A percentile compares a stretch with the other conserved stretches of the same genome.
Conservation (phyloP, 140 eudicot species). For the Oenanthe javanica region DNA sequence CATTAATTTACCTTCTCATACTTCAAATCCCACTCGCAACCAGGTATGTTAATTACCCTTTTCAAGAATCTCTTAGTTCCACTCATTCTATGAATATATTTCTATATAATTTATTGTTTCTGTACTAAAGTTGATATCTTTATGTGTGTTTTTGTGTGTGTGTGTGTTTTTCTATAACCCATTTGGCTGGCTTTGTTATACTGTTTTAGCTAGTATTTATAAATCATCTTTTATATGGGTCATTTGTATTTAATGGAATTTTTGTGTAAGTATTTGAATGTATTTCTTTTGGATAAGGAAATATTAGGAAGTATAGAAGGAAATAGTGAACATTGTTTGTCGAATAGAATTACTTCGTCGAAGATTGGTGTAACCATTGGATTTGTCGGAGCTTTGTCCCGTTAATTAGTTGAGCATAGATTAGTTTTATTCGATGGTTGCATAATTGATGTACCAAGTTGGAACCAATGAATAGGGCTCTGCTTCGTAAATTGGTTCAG, state of each 20-base stretch:
- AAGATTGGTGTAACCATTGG: background rate
- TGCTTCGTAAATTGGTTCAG: background rate
- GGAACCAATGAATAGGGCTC: background rate
- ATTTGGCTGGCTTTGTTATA: background rate
- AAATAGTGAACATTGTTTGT: background rate
- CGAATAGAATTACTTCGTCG: background rate
- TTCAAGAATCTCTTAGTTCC: background rate
- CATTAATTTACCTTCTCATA: conserved; percentile 16
- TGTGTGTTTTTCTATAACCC: background rate
- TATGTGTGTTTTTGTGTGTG: background rate
- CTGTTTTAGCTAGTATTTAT: background rate
- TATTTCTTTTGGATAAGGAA: background rate
- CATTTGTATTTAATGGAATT: background rate
- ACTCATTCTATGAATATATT: background rate
- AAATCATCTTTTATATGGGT: background rate
- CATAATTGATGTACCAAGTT: background rate
- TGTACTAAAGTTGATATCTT: background rate
- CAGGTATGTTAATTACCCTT: conserved; percentile 27
- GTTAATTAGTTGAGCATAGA: background rate
- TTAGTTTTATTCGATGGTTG: background rate
- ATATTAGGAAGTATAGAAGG: background rate
- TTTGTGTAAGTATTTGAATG: background rate
- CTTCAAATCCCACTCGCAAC: conserved; percentile 32
- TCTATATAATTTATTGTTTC: background rate
- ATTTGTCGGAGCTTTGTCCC: too few species aligned